Percentiles rank a stretch among this genome's conserved stretches.
Conservation (phyloP, 106 monocot genomes). For the Xerophyta viscosa region DNA sequence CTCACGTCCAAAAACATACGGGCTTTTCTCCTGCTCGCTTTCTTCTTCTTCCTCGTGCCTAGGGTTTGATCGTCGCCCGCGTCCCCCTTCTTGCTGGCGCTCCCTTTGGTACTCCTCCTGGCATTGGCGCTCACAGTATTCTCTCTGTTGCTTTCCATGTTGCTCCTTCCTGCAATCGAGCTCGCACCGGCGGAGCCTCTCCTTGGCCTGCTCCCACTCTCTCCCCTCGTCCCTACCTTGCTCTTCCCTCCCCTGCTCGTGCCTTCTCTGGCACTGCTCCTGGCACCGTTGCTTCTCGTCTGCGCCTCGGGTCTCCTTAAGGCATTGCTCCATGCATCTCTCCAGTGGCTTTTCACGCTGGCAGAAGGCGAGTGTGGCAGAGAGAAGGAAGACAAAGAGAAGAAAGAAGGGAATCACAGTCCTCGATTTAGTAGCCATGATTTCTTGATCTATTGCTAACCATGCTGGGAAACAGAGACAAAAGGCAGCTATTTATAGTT, state of each 20-base stretch:
- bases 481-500: not conserved
- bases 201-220: too few relatives aligned
- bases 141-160: not conserved
- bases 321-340: not conserved
- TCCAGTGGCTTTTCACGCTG: not conserved
- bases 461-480: too few relatives aligned
- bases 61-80: too few relatives aligned
- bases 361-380: not conserved
- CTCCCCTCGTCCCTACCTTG: too few relatives aligned
- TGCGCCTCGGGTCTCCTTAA: too few relatives aligned
- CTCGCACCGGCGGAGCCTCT: not conserved
- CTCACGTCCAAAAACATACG: conserved; percentile 5
- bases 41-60: not conserved
- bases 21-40: conserved; percentile 1
- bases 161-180: not conserved
- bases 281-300: too few relatives aligned
- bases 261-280: too few relatives aligned
- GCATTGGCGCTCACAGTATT: conserved; percentile 4
- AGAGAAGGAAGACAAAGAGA: not conserved
- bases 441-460: not conserved
- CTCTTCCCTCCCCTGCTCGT: too few relatives aligned
- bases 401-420: not conserved
- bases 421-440: not conserved
- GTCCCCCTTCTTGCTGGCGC: not conserved
- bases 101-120: conserved; percentile 4